Evolutionary conservation across 257 asterid species (phyloP).

Genomic region (Dorcoceras hygrometricum): DNA sequence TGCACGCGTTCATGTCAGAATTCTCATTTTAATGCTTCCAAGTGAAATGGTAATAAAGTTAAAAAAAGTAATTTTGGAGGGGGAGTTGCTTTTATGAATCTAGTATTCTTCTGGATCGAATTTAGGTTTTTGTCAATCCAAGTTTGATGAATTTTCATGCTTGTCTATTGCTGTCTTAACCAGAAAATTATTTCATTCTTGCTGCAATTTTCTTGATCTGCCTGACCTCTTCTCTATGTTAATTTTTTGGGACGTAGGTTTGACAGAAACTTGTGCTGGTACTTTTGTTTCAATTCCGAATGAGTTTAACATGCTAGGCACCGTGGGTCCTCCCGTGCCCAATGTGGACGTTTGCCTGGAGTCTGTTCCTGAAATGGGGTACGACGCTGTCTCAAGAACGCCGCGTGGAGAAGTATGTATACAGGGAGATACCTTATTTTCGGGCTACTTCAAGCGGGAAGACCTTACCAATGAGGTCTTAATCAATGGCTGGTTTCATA

Average conservation of each 20-base stretch:
- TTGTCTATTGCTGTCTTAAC: slow-evolving; percentile 10
- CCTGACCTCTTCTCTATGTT: slow-evolving; percentile 11
- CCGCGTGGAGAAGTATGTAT: slow-evolving; percentile 95
- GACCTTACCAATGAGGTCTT: slow-evolving; percentile 90
- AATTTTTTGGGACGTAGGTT: slow-evolving; percentile 45
- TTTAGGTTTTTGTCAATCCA: neutral
- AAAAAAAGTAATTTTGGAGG: neutral
- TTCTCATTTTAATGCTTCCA: slow-evolving; percentile 4
- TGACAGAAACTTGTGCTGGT: slow-evolving; percentile 97
- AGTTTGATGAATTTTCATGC: slow-evolving; percentile 6
- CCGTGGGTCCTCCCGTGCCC: slow-evolving; percentile 98
- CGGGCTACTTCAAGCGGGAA: slow-evolving; percentile 89
- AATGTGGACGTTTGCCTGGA: slow-evolving; percentile 89
- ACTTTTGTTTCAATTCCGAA: slow-evolving; percentile 83
- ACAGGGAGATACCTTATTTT: slow-evolving; percentile 72
- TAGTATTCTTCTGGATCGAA: neutral
- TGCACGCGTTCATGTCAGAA: slow-evolving; percentile 7
- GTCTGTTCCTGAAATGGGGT: slow-evolving; percentile 97
- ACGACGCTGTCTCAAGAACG: slow-evolving; percentile 75
- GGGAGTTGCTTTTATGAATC: slow-evolving; percentile 6
- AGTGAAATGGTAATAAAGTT: neutral
- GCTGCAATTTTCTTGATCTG: slow-evolving; percentile 12
- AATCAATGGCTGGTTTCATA: slow-evolving; percentile 93
- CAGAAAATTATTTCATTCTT: slow-evolving; percentile 13
- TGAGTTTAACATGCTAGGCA: slow-evolving; percentile 72